Conservation (phyloP, 78 protist genomes). For the Blattamonas nauphoetae region DNA sequence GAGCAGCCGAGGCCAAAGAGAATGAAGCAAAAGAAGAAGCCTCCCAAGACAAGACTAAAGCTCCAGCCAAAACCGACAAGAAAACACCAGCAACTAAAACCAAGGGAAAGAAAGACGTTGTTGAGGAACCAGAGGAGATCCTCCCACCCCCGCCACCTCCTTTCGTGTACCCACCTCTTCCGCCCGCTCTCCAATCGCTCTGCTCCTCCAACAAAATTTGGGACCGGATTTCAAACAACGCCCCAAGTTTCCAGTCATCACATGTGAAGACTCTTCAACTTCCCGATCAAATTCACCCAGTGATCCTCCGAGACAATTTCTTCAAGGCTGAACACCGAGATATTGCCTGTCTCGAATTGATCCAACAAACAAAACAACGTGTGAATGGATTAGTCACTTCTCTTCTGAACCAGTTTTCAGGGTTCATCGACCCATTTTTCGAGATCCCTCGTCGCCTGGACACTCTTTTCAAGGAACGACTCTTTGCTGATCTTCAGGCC, state of each 20-base stretch:
- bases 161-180: background rate
- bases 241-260: background rate
- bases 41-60: background rate
- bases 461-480: too few relatives aligned
- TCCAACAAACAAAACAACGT: too few relatives aligned
- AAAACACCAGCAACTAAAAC: background rate
- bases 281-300: background rate
- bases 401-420: too few relatives aligned
- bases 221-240: background rate
- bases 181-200: background rate
- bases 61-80: background rate
- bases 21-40: background rate
- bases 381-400: too few relatives aligned
- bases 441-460: too few relatives aligned
- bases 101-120: background rate
- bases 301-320: background rate
- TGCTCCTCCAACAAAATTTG: background rate
- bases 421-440: too few relatives aligned
- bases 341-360: background rate
- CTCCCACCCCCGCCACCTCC: background rate
- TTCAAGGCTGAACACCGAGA: background rate
- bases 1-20: background rate
- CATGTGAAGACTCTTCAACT: background rate
- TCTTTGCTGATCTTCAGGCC: background rate
- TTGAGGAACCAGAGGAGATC: background rate